These are phyloP conservation scores for Porphyrellus cyaneotinctus DNA, from an alignment of 768 basidiomycete species.

Conservation along the genomic window DNA sequence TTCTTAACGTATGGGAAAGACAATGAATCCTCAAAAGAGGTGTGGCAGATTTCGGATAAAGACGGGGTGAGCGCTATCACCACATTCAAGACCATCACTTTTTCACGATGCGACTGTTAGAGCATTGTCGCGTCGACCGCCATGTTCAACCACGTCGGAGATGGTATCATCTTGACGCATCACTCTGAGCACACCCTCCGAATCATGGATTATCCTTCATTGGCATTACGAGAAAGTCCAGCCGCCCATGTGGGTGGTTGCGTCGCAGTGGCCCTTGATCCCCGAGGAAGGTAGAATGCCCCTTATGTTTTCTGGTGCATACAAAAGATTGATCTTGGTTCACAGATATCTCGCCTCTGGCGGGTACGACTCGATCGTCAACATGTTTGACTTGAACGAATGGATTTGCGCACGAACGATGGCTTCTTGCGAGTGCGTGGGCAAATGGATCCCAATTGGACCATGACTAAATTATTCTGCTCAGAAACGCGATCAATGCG, in stretches of 20 bases:
- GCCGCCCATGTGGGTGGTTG: slow-evolving; percentile 83
- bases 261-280: slow-evolving; percentile 70
- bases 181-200: slow-evolving; percentile 62
- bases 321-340: slow-evolving; percentile 1
- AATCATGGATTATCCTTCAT: slow-evolving; percentile 64
- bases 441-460: not conserved
- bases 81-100: not conserved
- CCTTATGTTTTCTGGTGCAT: not conserved
- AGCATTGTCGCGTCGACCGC: slow-evolving; percentile 56
- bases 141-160: slow-evolving; percentile 73
- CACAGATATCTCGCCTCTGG: slow-evolving; percentile 73
- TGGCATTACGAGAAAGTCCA: slow-evolving; percentile 54
- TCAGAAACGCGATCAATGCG: slow-evolving; percentile 64
- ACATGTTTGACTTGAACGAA: slow-evolving; percentile 73
- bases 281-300: slow-evolving; percentile 54
- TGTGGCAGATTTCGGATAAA: slow-evolving; percentile 41
- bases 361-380: slow-evolving; percentile 78
- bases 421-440: slow-evolving; percentile 72
- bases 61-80: slow-evolving; percentile 16
- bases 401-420: slow-evolving; percentile 80
- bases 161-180: slow-evolving; percentile 64
- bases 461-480: not conserved
- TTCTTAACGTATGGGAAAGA: slow-evolving; percentile 57
- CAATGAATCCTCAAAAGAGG: slow-evolving; percentile 49
- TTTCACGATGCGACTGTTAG: slow-evolving; percentile 23